Conservation (phyloP, 768 basidiomycete genomes). For the Pleurotus sapidus region DNA sequence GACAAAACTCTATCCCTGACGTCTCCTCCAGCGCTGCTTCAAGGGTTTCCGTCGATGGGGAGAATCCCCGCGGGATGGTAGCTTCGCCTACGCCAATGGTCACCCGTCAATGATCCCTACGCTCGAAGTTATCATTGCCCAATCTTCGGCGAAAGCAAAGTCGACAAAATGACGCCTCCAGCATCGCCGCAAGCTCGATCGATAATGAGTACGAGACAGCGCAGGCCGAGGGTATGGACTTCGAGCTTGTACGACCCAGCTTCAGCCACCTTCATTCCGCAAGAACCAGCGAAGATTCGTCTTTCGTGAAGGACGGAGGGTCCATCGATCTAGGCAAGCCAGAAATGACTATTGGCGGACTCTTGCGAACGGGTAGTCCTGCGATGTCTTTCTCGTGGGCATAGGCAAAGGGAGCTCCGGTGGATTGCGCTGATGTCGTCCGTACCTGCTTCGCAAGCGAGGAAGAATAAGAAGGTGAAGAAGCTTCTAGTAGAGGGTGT, state of each 20-base stretch:
- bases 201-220: constrained; percentile 49
- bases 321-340: constrained; percentile 27
- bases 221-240: constrained; percentile 80
- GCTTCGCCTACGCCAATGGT: constrained; percentile 28
- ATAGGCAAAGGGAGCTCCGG: constrained; percentile 31
- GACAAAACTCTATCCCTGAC: neutral
- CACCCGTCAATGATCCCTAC: constrained; percentile 31
- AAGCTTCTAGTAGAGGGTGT: constrained; percentile 76
- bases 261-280: constrained; percentile 37
- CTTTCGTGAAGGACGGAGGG: constrained; percentile 29
- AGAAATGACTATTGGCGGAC: constrained; percentile 12
- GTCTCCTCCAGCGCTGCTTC: constrained; percentile 1
- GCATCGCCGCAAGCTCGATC: constrained; percentile 18
- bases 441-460: constrained; percentile 56
- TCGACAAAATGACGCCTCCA: constrained; percentile 32
- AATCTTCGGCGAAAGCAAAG: constrained; percentile 49
- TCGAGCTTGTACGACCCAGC: constrained; percentile 71
- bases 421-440: constrained; percentile 70
- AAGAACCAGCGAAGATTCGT: constrained; percentile 56
- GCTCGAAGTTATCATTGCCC: constrained; percentile 67
- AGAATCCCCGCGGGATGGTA: constrained; percentile 27
- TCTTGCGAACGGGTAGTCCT: constrained; percentile 40
- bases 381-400: constrained; percentile 37
- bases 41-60: constrained; percentile 14
- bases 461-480: constrained; percentile 78